Conservation (phyloP, 1,284 basidiomycete species). For the Neolentinus lepideus region DNA sequence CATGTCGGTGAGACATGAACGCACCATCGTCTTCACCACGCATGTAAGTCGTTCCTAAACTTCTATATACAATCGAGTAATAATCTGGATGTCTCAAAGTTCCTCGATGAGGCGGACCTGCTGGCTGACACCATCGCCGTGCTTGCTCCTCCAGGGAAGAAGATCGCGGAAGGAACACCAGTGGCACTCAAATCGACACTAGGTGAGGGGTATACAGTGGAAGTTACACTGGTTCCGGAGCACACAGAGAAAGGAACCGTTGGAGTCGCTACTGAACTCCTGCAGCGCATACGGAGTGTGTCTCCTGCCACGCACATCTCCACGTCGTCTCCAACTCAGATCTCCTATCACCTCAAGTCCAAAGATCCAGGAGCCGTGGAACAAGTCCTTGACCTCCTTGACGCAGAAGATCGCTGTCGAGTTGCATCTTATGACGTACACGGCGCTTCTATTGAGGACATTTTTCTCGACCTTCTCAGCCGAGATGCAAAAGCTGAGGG, state of each 20-base stretch:
- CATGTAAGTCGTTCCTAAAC: constrained; percentile 36
- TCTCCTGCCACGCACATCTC: constrained; percentile 39
- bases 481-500: constrained; percentile 24
- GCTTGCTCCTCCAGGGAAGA: constrained; percentile 66
- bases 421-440: constrained; percentile 58
- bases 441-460: constrained; percentile 73
- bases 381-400: constrained; percentile 47
- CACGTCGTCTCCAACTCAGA: constrained; percentile 30
- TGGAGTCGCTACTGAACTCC: constrained; percentile 23
- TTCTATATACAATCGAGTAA: constrained; percentile 3
- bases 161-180: constrained; percentile 68
- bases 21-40: constrained; percentile 64
- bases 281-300: constrained; percentile 35
- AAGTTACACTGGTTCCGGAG: constrained; percentile 35
- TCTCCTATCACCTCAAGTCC: constrained; percentile 48
- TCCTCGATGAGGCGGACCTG: constrained; percentile 77
- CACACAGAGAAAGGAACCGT: constrained; percentile 18
- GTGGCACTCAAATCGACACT: constrained; percentile 66
- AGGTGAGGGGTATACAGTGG: constrained; percentile 65
- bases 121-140: constrained; percentile 73
- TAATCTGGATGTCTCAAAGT: constrained; percentile 26
- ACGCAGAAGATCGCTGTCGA: constrained; percentile 31
- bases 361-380: constrained; percentile 49
- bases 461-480: constrained; percentile 70
- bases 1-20: constrained; percentile 54